A percentile compares a stretch with the other conserved stretches of the same genome.
phyloP scores from a whole-genome alignment of 1,284 basidiomycete genomes.

The Boletus sp. region DNA sequence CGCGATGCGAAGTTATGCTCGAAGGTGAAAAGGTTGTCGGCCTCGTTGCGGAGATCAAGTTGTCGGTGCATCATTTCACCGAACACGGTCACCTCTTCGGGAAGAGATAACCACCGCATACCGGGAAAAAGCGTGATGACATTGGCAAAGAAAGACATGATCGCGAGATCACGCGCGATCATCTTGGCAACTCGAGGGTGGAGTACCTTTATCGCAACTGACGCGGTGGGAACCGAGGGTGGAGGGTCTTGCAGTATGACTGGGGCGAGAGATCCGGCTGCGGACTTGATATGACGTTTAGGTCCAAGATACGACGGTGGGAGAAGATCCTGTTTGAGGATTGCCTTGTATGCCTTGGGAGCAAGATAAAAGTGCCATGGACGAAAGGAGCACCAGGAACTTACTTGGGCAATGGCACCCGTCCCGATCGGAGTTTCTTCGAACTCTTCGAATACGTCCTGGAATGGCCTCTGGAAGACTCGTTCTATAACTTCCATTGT shows the following conservation, averaged over 20 bases:
- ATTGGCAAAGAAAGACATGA: constrained; percentile 92
- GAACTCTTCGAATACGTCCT: constrained; percentile 92
- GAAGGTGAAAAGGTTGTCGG: constrained; percentile 82
- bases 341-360: constrained; percentile 79
- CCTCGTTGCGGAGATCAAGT: constrained; percentile 88
- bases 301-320: constrained; percentile 76
- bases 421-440: constrained; percentile 86
- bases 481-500: constrained; percentile 82
- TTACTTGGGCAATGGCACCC: constrained; percentile 95
- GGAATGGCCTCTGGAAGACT: constrained; percentile 80
- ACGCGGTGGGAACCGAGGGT: constrained; percentile 68
- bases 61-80: constrained; percentile 98
- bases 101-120: constrained; percentile 95
- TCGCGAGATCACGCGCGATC: constrained; percentile 85
- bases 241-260: constrained; percentile 57
- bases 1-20: constrained; percentile 82
- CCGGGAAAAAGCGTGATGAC: constrained; percentile 81
- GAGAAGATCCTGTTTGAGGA: constrained; percentile 77
- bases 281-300: constrained; percentile 49
- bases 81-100: constrained; percentile 94
- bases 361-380: constrained; percentile 3
- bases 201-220: constrained; percentile 94
- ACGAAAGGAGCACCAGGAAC: constrained; percentile 16
- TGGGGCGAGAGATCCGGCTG: constrained; percentile 48
- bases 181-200: constrained; percentile 83